These are phyloP conservation scores for Pyrus bretschneideri DNA, from an alignment of 306 rosid species.

Conservation along the genomic window DNA sequence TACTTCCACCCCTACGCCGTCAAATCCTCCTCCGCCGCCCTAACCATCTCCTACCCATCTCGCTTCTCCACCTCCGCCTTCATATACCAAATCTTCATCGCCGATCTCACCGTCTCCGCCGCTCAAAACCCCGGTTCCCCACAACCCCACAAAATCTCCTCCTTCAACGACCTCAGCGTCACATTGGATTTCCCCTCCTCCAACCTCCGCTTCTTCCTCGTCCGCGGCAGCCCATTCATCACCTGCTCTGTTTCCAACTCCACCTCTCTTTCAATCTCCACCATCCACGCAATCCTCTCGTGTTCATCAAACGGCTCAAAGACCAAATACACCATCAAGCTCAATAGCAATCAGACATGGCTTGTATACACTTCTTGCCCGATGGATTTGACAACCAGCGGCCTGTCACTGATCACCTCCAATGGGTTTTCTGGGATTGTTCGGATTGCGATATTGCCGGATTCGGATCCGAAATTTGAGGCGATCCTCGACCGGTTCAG, in stretches of 20 bases:
- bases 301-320: constrained; percentile 37
- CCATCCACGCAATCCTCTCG: constrained; percentile 59
- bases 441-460: constrained; percentile 52
- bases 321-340: constrained; percentile 49
- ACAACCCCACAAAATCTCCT: constrained; percentile 46
- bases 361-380: constrained; percentile 54
- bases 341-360: constrained; percentile 88
- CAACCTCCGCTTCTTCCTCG: constrained; percentile 57
- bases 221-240: constrained; percentile 77
- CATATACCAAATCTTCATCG: constrained; percentile 47
- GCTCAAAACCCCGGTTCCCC: constrained; percentile 13
- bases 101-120: constrained; percentile 66
- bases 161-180: constrained; percentile 62
- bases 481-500: constrained; percentile 49
- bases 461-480: constrained; percentile 25
- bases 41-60: constrained; percentile 64
- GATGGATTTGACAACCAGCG: constrained; percentile 27
- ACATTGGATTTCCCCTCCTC: constrained; percentile 69
- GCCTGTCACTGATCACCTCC: constrained; percentile 44
- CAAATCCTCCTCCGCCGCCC: constrained; percentile 54
- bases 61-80: constrained; percentile 31
- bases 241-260: constrained; percentile 38
- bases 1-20: constrained; percentile 80
- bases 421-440: constrained; percentile 54
- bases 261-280: constrained; percentile 49